A percentile compares a stretch with the other conserved stretches of the same genome.
These are phyloP conservation scores for Cyberlindnera suaveolens DNA, from an alignment of 805 yeast species.

Conservation along the genomic window DNA sequence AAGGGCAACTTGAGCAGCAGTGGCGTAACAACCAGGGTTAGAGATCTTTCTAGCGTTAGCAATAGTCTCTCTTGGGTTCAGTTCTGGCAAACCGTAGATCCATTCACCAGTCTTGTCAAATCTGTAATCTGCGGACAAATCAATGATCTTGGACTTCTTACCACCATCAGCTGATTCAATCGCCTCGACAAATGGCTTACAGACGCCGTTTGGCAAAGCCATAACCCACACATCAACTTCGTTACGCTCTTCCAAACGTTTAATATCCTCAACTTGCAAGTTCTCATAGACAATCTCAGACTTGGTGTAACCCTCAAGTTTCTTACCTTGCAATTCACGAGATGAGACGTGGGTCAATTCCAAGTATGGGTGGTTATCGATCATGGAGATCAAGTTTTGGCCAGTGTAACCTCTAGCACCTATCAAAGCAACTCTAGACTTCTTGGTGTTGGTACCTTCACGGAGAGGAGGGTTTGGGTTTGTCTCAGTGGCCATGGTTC, in stretches of 20 bases:
- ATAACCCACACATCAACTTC: conserved; percentile 96
- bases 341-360: conserved; percentile 93
- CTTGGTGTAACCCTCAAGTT: conserved; percentile 82
- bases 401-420: conserved; percentile 99
- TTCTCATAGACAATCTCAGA: conserved; percentile 75
- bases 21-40: conserved; percentile 99
- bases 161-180: conserved; percentile 56
- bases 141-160: conserved; percentile 78
- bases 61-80: conserved; percentile 61
- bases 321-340: conserved; percentile 86
- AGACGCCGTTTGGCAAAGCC: conserved; percentile 98
- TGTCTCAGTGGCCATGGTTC: conserved; percentile 31
- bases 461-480: conserved; percentile 72
- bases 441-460: conserved; percentile 53
- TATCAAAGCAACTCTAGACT: conserved; percentile 80
- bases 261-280: conserved; percentile 81
- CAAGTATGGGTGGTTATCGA: conserved; percentile 80
- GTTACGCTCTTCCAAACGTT: conserved; percentile 63
- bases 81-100: conserved; percentile 94
- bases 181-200: conserved; percentile 80
- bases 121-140: conserved; percentile 92
- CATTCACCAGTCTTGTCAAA: conserved; percentile 85
- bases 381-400: conserved; percentile 80
- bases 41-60: conserved; percentile 75
- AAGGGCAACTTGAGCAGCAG: conserved; percentile 91